These are phyloP conservation scores for Hypoxylon sp. DNA, from an alignment of 2,329 filamentous ascomycete species.

Conservation along the genomic window DNA sequence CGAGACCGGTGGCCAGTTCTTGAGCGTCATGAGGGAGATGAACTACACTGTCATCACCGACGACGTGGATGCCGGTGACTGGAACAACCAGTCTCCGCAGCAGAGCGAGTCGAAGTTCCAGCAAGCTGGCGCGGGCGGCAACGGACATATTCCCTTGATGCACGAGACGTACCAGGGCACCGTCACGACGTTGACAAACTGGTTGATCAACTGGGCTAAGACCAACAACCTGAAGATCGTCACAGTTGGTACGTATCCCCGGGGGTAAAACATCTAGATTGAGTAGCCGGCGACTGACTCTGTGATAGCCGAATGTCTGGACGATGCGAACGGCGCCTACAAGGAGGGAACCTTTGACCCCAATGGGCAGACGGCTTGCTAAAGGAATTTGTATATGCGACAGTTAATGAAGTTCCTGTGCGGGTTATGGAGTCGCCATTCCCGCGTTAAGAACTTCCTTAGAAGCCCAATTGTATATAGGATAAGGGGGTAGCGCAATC, in stretches of 20 bases:
- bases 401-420: background rate
- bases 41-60: constrained; percentile 74
- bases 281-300: constrained; percentile 23
- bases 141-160: constrained; percentile 70
- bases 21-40: constrained; percentile 61
- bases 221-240: constrained; percentile 64
- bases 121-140: constrained; percentile 59
- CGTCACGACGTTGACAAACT: constrained; percentile 64
- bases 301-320: constrained; percentile 60
- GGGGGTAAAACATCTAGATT: background rate
- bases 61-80: constrained; percentile 74
- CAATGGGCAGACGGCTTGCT: constrained; percentile 55
- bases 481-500: too few species aligned
- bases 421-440: background rate
- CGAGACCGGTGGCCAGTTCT: constrained; percentile 61
- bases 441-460: too few species aligned
- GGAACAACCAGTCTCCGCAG: constrained; percentile 66
- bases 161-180: constrained; percentile 68
- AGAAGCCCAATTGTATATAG: constrained; percentile 6
- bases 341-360: constrained; percentile 58
- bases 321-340: constrained; percentile 59
- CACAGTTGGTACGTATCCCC: constrained; percentile 63
- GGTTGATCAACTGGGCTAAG: constrained; percentile 66
- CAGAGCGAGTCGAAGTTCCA: constrained; percentile 69
- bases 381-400: constrained; percentile 9